These are phyloP conservation scores for Epichloe bromicola DNA, from an alignment of 2,329 filamentous ascomycete species.

Conservation along the genomic window DNA sequence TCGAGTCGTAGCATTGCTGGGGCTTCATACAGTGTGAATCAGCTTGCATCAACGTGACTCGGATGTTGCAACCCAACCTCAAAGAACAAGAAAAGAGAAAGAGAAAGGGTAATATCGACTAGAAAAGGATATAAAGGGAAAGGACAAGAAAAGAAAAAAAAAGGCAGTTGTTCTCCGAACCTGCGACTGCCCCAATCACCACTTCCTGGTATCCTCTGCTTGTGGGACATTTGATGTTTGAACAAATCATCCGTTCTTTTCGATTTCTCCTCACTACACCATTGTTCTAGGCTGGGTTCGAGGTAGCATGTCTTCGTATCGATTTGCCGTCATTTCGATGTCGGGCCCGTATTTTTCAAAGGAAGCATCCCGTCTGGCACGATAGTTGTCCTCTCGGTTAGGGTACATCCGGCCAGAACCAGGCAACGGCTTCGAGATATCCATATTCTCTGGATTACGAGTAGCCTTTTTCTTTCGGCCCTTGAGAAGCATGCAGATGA, in stretches of 20 bases:
- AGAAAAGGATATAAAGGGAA: not conserved
- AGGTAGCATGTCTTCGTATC: constrained; percentile 46
- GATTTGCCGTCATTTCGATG: constrained; percentile 37
- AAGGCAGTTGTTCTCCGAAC: not conserved
- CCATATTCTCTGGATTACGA: constrained; percentile 14
- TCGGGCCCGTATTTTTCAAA: constrained; percentile 27
- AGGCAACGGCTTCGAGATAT: constrained; percentile 40
- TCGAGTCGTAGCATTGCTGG: not conserved
- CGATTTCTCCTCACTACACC: constrained; percentile 16
- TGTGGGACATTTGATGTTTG: not conserved
- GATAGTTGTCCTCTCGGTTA: constrained; percentile 16
- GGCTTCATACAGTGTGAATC: not conserved
- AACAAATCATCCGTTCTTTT: not conserved
- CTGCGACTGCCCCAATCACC: not conserved
- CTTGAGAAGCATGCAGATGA: constrained; percentile 25
- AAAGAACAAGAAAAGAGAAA: not conserved
- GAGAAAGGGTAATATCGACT: not conserved
- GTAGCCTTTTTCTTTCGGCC: constrained; percentile 12
- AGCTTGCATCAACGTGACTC: not conserved
- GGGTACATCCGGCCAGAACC: constrained; percentile 28
- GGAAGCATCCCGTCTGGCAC: constrained; percentile 12
- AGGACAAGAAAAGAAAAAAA: not conserved
- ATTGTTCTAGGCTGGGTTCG: constrained; percentile 34
- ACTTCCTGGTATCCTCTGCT: not conserved
- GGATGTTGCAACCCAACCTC: not conserved